phyloP scores from a whole-genome alignment of 2,329 filamentous ascomycete species.

The Hortaea werneckii region DNA sequence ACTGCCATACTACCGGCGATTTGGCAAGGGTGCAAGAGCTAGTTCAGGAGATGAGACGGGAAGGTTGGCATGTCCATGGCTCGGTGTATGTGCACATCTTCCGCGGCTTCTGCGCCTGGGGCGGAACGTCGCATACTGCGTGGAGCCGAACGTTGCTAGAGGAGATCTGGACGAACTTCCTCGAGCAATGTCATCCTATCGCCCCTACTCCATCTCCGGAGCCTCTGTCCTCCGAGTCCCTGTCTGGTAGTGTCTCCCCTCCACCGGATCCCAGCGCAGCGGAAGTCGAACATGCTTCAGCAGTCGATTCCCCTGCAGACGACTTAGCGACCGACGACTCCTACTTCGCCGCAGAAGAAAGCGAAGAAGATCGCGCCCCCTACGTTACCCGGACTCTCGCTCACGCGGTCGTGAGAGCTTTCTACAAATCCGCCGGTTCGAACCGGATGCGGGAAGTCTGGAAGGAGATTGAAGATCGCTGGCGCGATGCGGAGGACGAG shows the following conservation, averaged over 20 bases:
- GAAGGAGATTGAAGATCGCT: slow-evolving; percentile 32
- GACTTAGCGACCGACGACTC: not conserved
- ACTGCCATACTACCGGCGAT: slow-evolving; percentile 58
- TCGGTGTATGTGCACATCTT: slow-evolving; percentile 73
- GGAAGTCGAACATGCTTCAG: not conserved
- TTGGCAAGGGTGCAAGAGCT: slow-evolving; percentile 60
- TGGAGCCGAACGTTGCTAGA: slow-evolving; percentile 67
- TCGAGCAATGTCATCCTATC: too few species aligned
- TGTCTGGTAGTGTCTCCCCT: not conserved
- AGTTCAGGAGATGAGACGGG: slow-evolving; percentile 65
- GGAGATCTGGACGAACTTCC: slow-evolving; percentile 55
- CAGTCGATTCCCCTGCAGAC: not conserved
- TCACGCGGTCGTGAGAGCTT: slow-evolving; percentile 53
- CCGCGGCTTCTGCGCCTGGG: slow-evolving; percentile 69
- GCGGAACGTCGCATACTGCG: slow-evolving; percentile 51
- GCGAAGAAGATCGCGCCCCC: slow-evolving; percentile 14
- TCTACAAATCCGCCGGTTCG: slow-evolving; percentile 47
- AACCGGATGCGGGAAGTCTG: slow-evolving; percentile 47
- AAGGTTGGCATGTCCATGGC: slow-evolving; percentile 59
- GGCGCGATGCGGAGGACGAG: too few species aligned
- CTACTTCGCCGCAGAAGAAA: not conserved
- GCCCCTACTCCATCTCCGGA: too few species aligned
- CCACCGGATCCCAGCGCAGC: not conserved
- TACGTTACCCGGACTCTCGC: slow-evolving; percentile 42
- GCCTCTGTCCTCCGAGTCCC: too few species aligned